These are phyloP conservation scores for Auriculariales sp. DNA, from an alignment of 768 basidiomycete species.

Conservation along the genomic window DNA sequence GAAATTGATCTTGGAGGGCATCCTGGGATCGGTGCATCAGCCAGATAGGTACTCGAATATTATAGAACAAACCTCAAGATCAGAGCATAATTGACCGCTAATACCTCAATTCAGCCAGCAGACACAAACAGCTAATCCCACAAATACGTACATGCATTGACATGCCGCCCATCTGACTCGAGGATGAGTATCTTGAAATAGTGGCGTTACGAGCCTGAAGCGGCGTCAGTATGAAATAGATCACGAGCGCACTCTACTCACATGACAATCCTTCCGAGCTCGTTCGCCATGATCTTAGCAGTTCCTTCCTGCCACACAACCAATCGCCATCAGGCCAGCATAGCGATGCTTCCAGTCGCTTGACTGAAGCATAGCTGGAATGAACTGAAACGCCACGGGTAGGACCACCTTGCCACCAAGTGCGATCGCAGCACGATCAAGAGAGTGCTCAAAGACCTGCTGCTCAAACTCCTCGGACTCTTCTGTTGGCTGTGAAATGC, in stretches of 20 bases:
- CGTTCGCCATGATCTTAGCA: conserved; percentile 67
- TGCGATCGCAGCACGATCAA: conserved; percentile 72
- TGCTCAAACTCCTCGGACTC: conserved; percentile 47
- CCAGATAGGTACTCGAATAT: not conserved
- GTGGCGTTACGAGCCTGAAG: conserved; percentile 53
- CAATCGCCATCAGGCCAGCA: conserved; percentile 78
- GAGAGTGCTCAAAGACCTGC: conserved; percentile 65
- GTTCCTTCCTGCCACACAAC: conserved; percentile 77
- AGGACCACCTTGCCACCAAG: conserved; percentile 63
- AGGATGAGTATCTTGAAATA: conserved; percentile 69
- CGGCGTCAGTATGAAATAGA: conserved; percentile 1
- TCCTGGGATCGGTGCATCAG: conserved; percentile 27
- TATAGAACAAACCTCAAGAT: conserved; percentile 52
- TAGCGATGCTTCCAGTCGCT: conserved; percentile 79
- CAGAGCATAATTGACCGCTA: conserved; percentile 81
- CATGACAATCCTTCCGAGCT: conserved; percentile 72
- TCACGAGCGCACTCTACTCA: conserved; percentile 20
- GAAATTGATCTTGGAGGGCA: conserved; percentile 57
- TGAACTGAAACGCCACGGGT: conserved; percentile 64
- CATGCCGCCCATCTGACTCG: conserved; percentile 63
- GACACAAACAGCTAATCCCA: conserved; percentile 7
- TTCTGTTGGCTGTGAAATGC: conserved; percentile 36
- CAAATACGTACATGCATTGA: conserved; percentile 58
- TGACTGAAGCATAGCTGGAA: conserved; percentile 66
- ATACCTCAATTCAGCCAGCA: conserved; percentile 4